Evolutionary conservation across 768 basidiomycete species (phyloP), one percentile per base, ranked within the genome.

Genomic region (Candolleomyces aberdarensis): DNA sequence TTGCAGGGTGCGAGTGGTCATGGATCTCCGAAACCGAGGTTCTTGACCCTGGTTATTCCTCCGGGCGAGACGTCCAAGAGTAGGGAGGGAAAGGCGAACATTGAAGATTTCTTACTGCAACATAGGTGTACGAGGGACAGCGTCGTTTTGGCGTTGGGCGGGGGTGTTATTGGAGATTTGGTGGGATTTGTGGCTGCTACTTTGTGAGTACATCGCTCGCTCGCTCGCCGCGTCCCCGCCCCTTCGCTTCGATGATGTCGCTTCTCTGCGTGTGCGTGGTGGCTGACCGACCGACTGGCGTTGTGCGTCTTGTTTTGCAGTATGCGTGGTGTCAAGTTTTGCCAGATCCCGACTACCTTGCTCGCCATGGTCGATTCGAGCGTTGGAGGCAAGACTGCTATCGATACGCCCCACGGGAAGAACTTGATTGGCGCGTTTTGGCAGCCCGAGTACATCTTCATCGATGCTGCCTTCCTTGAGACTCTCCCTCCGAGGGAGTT

Each of bases 331-430:
- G 86, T 98, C 22, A 91, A 90, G 59, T 92, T 96, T 75, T 88
- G 93, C 20, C 97, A 99, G 76, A 92, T 99, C 58, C 97, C 97
- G 0, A 98, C 97, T 0, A 97, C 96, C 0, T 80, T 99, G 1
- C 83, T 99, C 61, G 94, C 96, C 6, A 99, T 99, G 97, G 97
- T 99, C 22, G 97, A 99, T 75, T 98, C 96, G 0, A 89, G 93
- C 62, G 88, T 99, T 48, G 97, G 97, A 5, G 96, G 97, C 40
- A 99, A 98, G 80, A 99, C 97, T 0, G 96, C 97, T n/a, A 95
- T 98, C 63, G 97, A 99, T 71, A 98, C 96, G 0, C 94, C 94
- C 2, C 92, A 94, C 64, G 97, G 97, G 58, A 99, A 99, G 79
- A 99, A 99, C 75, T 84, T 98, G 65, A 94, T 99, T 65, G 97